Evolutionary conservation across 305 asterid genomes (phyloP).

Genomic region (Ilex paraguariensis): DNA sequence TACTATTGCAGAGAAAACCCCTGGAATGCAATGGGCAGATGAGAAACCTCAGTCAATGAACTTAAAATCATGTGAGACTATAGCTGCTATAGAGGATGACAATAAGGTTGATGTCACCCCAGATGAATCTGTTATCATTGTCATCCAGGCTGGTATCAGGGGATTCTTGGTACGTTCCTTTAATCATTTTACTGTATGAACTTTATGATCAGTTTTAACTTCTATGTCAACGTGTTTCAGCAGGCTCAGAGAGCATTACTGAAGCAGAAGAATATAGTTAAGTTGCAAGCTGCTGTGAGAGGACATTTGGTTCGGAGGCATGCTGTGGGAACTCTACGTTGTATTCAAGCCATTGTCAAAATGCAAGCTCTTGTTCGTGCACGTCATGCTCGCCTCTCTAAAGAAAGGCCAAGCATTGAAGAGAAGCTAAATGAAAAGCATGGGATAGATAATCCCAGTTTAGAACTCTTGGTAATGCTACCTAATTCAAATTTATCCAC

Average conservation of each 20-base stretch:
- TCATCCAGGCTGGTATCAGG: constrained; percentile 77
- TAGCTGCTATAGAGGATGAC: constrained; percentile 29
- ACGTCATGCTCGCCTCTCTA: constrained; percentile 38
- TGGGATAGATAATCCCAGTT: constrained; percentile 26
- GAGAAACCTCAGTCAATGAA: constrained; percentile 46
- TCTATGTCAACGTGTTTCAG: constrained; percentile 9
- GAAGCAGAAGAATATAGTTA: constrained; percentile 57
- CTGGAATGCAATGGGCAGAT: constrained; percentile 36
- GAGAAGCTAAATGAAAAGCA: constrained; percentile 27
- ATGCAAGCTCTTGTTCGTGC: constrained; percentile 91
- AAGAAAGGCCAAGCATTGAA: constrained; percentile 26
- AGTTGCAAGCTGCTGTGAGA: constrained; percentile 92
- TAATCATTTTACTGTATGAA: not conserved
- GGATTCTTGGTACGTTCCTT: constrained; percentile 55
- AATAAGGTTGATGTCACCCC: constrained; percentile 19
- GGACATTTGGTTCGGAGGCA: constrained; percentile 84
- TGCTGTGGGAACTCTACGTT: constrained; percentile 93
- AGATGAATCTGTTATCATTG: constrained; percentile 52
- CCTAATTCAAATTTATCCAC: constrained; percentile 10
- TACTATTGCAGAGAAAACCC: constrained; percentile 40
- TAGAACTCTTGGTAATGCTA: constrained; percentile 24
- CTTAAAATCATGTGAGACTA: constrained; percentile 29
- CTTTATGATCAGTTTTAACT: not conserved
- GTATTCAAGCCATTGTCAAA: constrained; percentile 85
- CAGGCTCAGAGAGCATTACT: constrained; percentile 65